Conservation (phyloP, 495 filamentous ascomycete species). For the Lichina pygmaea region DNA sequence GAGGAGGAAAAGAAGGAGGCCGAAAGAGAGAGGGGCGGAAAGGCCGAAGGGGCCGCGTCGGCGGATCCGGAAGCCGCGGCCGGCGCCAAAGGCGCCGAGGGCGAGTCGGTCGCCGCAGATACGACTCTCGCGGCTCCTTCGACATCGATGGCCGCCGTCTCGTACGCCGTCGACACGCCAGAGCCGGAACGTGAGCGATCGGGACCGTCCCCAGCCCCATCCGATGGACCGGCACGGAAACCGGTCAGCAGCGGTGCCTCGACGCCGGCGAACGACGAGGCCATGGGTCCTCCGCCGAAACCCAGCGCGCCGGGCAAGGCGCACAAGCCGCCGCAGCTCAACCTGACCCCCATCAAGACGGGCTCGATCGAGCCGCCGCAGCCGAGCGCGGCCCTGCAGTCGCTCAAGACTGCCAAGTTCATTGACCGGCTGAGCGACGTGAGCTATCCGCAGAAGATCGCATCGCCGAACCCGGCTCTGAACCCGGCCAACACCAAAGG, state of each 20-base stretch:
- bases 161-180: not conserved
- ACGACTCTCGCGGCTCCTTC: not conserved
- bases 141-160: not conserved
- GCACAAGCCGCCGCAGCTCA: conserved; percentile 53
- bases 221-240: not conserved
- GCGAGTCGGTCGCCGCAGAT: conserved; percentile 3
- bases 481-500: conserved; percentile 48
- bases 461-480: conserved; percentile 70
- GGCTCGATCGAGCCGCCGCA: conserved; percentile 68
- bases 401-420: conserved; percentile 67
- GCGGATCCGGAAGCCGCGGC: conserved; percentile 7
- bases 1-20: not conserved
- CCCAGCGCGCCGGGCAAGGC: conserved; percentile 24
- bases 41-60: conserved; percentile 13
- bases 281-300: conserved; percentile 28
- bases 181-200: conserved; percentile 1
- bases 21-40: conserved; percentile 15
- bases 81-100: conserved; percentile 9
- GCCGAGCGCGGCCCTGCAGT: conserved; percentile 75
- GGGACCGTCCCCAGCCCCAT: not conserved
- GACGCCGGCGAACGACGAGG: conserved; percentile 26
- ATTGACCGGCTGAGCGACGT: conserved; percentile 39
- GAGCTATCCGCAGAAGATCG: conserved; percentile 52
- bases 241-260: conserved; percentile 18
- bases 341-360: conserved; percentile 44